Evolutionary conservation across 2,329 filamentous ascomycete species (phyloP).

Genomic region (Didymella glomerata): DNA sequence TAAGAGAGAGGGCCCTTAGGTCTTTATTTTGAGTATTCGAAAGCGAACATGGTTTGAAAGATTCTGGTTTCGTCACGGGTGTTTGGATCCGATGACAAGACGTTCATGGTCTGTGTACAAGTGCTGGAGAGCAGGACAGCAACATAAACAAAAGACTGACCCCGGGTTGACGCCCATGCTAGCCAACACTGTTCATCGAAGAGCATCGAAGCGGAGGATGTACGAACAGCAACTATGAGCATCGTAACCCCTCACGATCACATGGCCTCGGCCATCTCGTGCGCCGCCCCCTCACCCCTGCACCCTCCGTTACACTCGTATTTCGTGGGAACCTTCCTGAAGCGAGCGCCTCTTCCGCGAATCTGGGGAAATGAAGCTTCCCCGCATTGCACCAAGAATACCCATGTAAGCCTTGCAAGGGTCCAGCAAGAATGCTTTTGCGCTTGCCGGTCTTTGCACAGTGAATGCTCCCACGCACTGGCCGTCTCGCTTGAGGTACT

Average conservation of each 20-base stretch:
- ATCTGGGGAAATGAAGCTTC: slow-evolving; percentile 14
- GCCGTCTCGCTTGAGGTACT: neutral
- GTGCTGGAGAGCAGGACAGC: too few species aligned
- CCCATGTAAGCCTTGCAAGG: slow-evolving; percentile 8
- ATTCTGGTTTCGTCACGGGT: too few species aligned
- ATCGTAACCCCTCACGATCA: slow-evolving; percentile 5
- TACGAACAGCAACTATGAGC: neutral
- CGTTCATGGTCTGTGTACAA: too few species aligned
- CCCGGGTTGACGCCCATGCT: too few species aligned
- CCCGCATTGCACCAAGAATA: slow-evolving; percentile 14
- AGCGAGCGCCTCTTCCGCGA: slow-evolving; percentile 8
- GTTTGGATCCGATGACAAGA: too few species aligned
- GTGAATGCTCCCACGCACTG: neutral
- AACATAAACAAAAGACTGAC: too few species aligned
- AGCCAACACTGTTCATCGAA: neutral
- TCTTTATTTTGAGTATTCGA: too few species aligned
- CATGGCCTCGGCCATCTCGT: slow-evolving; percentile 13
- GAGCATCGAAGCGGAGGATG: neutral
- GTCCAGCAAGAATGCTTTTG: neutral
- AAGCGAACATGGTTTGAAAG: too few species aligned
- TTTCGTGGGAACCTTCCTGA: slow-evolving; percentile 16
- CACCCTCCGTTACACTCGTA: neutral
- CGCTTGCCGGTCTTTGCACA: neutral
- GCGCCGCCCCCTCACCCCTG: neutral
- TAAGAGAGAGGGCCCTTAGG: too few species aligned